Percentiles rank a stretch among this genome's conserved stretches.
Conservation (phyloP, 2,329 filamentous ascomycete species). For the Hymenoscyphus occultus region DNA sequence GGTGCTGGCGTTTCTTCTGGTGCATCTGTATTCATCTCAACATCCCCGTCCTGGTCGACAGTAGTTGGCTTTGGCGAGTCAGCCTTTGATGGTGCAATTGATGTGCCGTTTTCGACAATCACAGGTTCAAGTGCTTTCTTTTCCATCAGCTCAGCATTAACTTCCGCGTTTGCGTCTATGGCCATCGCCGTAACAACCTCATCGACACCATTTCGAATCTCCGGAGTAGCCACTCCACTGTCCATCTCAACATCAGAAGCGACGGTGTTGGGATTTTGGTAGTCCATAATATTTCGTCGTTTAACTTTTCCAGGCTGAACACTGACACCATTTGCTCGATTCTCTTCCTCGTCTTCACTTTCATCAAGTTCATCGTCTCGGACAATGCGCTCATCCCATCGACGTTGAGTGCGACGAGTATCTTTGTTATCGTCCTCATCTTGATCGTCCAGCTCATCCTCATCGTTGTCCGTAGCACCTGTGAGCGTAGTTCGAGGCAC, state of each 20-base stretch:
- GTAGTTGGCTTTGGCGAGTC: constrained; percentile 27
- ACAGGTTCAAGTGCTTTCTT: constrained; percentile 29
- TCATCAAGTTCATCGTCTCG: constrained; percentile 81
- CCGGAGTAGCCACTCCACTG: constrained; percentile 46
- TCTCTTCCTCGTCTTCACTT: constrained; percentile 85
- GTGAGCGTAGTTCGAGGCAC: constrained; percentile 60
- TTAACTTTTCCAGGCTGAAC: constrained; percentile 47
- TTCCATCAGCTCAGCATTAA: constrained; percentile 34
- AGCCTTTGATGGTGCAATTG: constrained; percentile 33
- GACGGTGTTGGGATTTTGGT: constrained; percentile 52
- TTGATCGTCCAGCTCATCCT: constrained; percentile 62
- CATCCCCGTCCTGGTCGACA: constrained; percentile 35
- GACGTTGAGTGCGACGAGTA: constrained; percentile 73
- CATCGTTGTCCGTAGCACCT: constrained; percentile 64
- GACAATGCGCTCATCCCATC: constrained; percentile 75
- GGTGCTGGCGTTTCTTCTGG: constrained; percentile 9
- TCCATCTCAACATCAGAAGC: constrained; percentile 49
- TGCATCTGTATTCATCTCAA: constrained; percentile 33
- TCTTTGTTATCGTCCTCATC: constrained; percentile 89
- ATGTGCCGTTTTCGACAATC: constrained; percentile 29
- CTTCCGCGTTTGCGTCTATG: constrained; percentile 34
- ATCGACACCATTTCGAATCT: constrained; percentile 26
- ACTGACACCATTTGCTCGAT: constrained; percentile 64
- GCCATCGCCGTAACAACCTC: constrained; percentile 29
- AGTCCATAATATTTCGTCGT: constrained; percentile 59